phyloP scores from a whole-genome alignment of 257 asterid species.

The Petunia secreta region DNA sequence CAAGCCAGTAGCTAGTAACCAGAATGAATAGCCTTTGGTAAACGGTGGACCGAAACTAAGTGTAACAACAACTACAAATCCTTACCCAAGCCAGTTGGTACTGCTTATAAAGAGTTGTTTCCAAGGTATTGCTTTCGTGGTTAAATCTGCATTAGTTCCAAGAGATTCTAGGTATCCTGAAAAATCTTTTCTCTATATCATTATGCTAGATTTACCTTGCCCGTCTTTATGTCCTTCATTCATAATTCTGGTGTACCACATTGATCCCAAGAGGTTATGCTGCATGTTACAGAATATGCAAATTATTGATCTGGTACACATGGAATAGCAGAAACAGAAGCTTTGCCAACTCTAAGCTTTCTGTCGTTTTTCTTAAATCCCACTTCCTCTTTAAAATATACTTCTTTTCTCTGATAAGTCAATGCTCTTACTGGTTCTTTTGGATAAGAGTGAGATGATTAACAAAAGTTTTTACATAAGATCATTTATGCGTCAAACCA shows the following conservation, averaged over 20 bases:
- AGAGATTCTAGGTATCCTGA: background rate
- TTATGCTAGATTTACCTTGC: too few species aligned
- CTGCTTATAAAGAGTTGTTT: background rate
- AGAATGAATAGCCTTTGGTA: background rate
- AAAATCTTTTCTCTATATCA: background rate
- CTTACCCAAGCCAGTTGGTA: background rate
- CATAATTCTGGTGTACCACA: background rate
- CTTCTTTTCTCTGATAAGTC: background rate
- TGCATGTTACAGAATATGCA: background rate
- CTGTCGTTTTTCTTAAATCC: background rate
- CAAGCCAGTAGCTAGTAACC: background rate
- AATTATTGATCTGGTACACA: background rate
- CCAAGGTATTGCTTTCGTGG: background rate
- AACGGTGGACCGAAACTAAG: background rate
- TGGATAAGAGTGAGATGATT: background rate
- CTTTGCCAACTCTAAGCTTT: background rate
- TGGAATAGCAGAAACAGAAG: conserved; percentile 7
- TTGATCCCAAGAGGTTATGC: background rate
- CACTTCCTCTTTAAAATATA: conserved; percentile 8
- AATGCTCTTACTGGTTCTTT: background rate
- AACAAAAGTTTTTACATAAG: background rate
- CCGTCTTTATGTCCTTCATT: background rate
- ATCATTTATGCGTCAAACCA: background rate
- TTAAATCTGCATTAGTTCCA: background rate
- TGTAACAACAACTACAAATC: conserved; percentile 4